These are phyloP conservation scores for Colletotrichum liaoningense DNA, from an alignment of 2,329 filamentous ascomycete genomes.

Conservation along the genomic window DNA sequence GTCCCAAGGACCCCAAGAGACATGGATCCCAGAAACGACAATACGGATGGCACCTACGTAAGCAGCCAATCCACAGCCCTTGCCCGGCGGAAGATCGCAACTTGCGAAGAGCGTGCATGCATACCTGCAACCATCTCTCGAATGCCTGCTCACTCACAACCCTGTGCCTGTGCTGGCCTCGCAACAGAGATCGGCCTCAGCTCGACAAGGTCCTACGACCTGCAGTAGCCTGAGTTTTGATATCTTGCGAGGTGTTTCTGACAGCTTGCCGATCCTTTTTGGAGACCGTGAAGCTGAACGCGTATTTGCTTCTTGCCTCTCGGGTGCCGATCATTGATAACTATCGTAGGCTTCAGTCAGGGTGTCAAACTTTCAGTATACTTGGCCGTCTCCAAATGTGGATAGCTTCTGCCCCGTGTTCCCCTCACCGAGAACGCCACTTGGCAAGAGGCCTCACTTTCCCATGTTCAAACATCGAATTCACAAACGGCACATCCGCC, in stretches of 20 bases:
- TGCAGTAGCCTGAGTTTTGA: background rate
- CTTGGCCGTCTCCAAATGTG: too few relatives aligned
- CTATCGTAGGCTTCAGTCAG: background rate
- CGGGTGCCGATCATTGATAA: background rate
- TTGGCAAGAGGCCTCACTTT: slow-evolving; percentile 29
- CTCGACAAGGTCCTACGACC: slow-evolving; percentile 17
- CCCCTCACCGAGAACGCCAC: slow-evolving; percentile 11
- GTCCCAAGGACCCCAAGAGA: background rate
- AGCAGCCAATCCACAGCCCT: background rate
- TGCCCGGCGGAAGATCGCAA: too few relatives aligned
- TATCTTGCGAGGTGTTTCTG: background rate
- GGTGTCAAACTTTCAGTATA: background rate
- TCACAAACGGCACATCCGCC: background rate
- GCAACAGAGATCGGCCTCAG: slow-evolving; percentile 17
- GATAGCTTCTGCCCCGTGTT: background rate
- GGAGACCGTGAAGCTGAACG: too few relatives aligned
- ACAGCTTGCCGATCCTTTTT: background rate
- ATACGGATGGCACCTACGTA: background rate
- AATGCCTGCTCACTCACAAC: background rate
- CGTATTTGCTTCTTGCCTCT: background rate
- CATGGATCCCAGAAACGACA: background rate
- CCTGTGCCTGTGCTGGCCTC: too few relatives aligned
- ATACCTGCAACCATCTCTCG: background rate
- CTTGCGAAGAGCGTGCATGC: background rate
- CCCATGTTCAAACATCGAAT: background rate